Evolutionary conservation across 2,329 filamentous ascomycete species (phyloP).

Genomic region (Microthyrium microscopicum): DNA sequence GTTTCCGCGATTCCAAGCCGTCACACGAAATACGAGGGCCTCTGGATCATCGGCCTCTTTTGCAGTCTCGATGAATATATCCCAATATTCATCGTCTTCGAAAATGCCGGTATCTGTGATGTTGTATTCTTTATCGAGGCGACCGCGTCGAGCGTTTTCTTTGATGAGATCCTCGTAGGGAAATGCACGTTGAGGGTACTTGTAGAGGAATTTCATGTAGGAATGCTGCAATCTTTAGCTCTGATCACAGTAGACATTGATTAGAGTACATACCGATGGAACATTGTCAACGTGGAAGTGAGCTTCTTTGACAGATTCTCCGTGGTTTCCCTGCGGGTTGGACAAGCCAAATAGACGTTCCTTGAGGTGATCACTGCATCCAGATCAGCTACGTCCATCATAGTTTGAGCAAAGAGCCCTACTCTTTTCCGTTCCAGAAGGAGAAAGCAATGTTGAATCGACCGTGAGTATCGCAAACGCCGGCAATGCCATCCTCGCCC

Average conservation of each 20-base stretch:
- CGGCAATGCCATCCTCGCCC: conserved; percentile 94
- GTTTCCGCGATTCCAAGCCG: conserved; percentile 87
- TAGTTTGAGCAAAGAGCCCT: conserved; percentile 16
- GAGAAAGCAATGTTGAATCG: conserved; percentile 85
- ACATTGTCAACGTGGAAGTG: conserved; percentile 96
- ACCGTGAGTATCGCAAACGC: conserved; percentile 85
- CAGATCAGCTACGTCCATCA: conserved; percentile 22
- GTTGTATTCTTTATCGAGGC: conserved; percentile 75
- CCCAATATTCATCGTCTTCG: conserved; percentile 83
- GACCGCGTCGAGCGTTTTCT: conserved; percentile 64
- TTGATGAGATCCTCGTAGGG: conserved; percentile 78
- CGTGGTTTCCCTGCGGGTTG: conserved; percentile 93
- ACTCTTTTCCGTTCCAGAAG: conserved; percentile 98
- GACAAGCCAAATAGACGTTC: conserved; percentile 89
- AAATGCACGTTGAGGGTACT: conserved; percentile 83
- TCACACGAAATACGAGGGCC: conserved; percentile 83
- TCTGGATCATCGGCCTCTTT: conserved; percentile 89
- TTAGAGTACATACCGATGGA: conserved; percentile 40
- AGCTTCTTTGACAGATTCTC: conserved; percentile 90
- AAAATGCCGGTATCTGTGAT: conserved; percentile 80
- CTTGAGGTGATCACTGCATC: conserved; percentile 67
- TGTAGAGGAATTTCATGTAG: conserved; percentile 98
- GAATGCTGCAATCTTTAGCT: conserved; percentile 49
- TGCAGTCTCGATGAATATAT: conserved; percentile 90
- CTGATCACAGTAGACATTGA: conserved; percentile 2